phyloP scores from a whole-genome alignment of 441 rosid genomes.

The Gossypium davidsonii region DNA sequence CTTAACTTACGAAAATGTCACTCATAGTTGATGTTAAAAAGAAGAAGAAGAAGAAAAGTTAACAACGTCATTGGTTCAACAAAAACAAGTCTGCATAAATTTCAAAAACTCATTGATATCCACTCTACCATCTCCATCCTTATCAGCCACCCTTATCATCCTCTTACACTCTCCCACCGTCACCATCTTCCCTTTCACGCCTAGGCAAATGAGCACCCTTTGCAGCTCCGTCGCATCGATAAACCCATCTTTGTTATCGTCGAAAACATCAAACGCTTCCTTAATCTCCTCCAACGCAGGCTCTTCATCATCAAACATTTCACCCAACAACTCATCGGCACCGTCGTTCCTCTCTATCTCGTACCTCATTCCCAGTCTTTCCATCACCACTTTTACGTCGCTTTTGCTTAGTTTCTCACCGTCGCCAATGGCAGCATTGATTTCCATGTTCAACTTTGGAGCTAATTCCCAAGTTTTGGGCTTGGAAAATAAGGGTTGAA shows the following conservation, averaged over 20 bases:
- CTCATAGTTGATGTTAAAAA: not conserved
- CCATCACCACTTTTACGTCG: conserved; percentile 29
- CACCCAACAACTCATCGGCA: conserved; percentile 9
- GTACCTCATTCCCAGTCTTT: conserved; percentile 19
- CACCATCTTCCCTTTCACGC: conserved; percentile 19
- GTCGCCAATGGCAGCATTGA: no score
- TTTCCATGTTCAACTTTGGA: not conserved
- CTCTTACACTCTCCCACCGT: conserved; percentile 15
- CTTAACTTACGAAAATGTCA: not conserved
- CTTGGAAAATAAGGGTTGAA: not conserved
- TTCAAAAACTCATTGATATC: conserved; percentile 30
- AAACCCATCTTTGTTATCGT: conserved; percentile 41
- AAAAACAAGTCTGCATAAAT: conserved; percentile 26
- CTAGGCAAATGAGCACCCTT: conserved; percentile 29
- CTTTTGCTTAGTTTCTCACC: not conserved
- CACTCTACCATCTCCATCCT: conserved; percentile 22
- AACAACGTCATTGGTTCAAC: conserved; percentile 14
- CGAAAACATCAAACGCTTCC: conserved; percentile 39
- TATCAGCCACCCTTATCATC: conserved; percentile 27
- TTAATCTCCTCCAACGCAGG: conserved; percentile 34
- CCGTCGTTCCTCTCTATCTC: not conserved
- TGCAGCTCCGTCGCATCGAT: conserved; percentile 36
- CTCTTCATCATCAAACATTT: conserved; percentile 28
- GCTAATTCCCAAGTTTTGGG: not conserved
- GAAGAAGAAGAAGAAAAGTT: not conserved